These are phyloP conservation scores for Fusarium secorum DNA, from an alignment of 2,329 filamentous ascomycete species.

Conservation along the genomic window DNA sequence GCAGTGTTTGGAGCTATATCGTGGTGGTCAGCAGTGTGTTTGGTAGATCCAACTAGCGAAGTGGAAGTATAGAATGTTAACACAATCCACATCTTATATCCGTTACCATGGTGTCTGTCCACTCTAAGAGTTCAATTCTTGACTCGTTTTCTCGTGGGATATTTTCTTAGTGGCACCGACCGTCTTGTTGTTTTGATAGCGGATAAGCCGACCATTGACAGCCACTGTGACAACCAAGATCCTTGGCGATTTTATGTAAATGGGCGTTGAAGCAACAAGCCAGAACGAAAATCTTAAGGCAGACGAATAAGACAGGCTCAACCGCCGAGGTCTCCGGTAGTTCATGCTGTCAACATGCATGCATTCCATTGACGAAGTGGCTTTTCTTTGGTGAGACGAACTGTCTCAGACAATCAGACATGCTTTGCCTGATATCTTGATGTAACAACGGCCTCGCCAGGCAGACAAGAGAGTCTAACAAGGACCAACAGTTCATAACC, in stretches of 20 bases:
- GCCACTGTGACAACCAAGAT: constrained; percentile 1
- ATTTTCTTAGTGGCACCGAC: background rate
- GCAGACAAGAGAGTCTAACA: background rate
- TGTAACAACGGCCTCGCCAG: background rate
- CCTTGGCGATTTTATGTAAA: constrained; percentile 4
- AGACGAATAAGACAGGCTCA: constrained; percentile 24
- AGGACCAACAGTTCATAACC: background rate
- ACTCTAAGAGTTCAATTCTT: background rate
- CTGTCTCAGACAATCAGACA: constrained; percentile 14
- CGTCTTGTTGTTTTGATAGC: constrained; percentile 2
- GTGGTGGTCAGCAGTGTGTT: background rate
- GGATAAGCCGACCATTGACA: constrained; percentile 4
- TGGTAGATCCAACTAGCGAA: background rate
- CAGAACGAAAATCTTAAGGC: constrained; percentile 18
- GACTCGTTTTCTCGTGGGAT: background rate
- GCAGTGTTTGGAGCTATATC: background rate
- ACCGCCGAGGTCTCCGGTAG: constrained; percentile 14
- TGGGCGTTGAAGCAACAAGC: background rate
- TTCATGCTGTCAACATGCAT: constrained; percentile 3
- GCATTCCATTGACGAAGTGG: constrained; percentile 19
- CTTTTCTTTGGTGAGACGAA: constrained; percentile 20
- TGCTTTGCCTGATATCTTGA: constrained; percentile 16
- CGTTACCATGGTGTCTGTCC: background rate
- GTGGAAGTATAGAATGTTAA: background rate
- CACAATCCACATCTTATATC: background rate